These are phyloP conservation scores for Talaromyces liani DNA, from an alignment of 495 filamentous ascomycete genomes.

Conservation along the genomic window DNA sequence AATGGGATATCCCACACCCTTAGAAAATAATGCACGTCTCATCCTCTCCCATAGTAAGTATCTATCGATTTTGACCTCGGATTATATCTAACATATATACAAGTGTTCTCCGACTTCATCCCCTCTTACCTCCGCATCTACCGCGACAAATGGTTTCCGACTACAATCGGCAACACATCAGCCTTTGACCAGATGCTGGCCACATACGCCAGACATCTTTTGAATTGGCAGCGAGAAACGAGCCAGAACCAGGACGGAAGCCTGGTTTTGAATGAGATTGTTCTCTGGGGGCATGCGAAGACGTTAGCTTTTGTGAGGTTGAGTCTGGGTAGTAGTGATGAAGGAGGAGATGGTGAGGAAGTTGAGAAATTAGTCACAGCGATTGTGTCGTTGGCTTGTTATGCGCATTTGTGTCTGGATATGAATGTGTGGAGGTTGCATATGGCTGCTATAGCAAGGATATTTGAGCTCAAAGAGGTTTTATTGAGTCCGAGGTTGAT, in stretches of 20 bases:
- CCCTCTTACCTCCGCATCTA: not conserved
- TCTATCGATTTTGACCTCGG: too few species aligned
- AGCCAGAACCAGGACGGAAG: not conserved
- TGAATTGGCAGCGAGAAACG: not conserved
- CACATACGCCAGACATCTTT: not conserved
- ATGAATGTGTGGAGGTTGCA: not conserved
- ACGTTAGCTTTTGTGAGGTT: not conserved
- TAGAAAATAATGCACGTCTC: not conserved
- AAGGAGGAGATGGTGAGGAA: not conserved
- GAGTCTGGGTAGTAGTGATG: not conserved
- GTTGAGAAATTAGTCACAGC: not conserved
- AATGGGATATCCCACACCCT: not conserved
- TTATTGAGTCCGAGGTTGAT: not conserved
- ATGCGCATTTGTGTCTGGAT: not conserved
- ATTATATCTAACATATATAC: not conserved
- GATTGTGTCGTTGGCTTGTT: not conserved
- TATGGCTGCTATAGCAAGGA: not conserved
- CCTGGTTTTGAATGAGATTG: not conserved
- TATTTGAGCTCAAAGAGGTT: not conserved
- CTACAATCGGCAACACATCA: not conserved
- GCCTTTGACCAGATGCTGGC: constrained; percentile 1
- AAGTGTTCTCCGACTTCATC: not conserved
- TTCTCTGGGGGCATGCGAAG: not conserved
- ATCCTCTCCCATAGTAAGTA: not conserved
- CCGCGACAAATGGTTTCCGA: not conserved